Conservation (phyloP, 805 yeast species). For the Candida arabinofermentans region DNA sequence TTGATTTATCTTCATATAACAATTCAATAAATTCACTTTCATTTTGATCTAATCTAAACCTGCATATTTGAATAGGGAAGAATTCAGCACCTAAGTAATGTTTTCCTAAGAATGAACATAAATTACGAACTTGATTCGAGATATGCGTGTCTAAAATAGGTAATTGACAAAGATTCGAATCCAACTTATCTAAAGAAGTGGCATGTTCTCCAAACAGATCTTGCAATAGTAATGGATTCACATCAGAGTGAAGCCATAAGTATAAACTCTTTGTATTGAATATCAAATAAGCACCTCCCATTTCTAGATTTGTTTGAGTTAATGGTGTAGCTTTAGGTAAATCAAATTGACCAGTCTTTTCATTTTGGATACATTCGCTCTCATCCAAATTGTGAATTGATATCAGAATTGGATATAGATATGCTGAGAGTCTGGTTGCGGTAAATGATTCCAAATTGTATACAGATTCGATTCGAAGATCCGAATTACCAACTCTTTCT, state of each 20-base stretch:
- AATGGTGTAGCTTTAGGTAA: slow-evolving; percentile 49
- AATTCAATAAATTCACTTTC: slow-evolving; percentile 52
- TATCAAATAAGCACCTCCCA: slow-evolving; percentile 74
- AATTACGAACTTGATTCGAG: slow-evolving; percentile 60
- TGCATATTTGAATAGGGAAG: slow-evolving; percentile 53
- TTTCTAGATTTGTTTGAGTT: slow-evolving; percentile 37
- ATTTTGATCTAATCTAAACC: slow-evolving; percentile 62
- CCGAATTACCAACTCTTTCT: slow-evolving; percentile 50
- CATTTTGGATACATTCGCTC: slow-evolving; percentile 50
- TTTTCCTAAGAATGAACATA: slow-evolving; percentile 53
- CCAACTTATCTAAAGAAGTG: slow-evolving; percentile 41
- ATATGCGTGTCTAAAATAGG: slow-evolving; percentile 71
- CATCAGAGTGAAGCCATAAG: slow-evolving; percentile 67
- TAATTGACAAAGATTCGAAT: slow-evolving; percentile 50
- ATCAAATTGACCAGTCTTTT: slow-evolving; percentile 38
- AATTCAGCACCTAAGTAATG: slow-evolving; percentile 34
- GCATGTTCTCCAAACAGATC: slow-evolving; percentile 68
- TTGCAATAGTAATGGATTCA: slow-evolving; percentile 59
- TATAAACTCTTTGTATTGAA: slow-evolving; percentile 62
- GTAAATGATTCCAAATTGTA: slow-evolving; percentile 50
- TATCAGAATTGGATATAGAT: slow-evolving; percentile 76
- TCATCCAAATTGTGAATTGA: slow-evolving; percentile 64
- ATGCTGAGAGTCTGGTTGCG: slow-evolving; percentile 52
- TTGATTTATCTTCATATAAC: slow-evolving; percentile 69
- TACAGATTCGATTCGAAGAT: slow-evolving; percentile 56